Base-by-base conservation (phyloP, 2,329 filamentous ascomycete species). In the Fusarium torreyae region DNA sequence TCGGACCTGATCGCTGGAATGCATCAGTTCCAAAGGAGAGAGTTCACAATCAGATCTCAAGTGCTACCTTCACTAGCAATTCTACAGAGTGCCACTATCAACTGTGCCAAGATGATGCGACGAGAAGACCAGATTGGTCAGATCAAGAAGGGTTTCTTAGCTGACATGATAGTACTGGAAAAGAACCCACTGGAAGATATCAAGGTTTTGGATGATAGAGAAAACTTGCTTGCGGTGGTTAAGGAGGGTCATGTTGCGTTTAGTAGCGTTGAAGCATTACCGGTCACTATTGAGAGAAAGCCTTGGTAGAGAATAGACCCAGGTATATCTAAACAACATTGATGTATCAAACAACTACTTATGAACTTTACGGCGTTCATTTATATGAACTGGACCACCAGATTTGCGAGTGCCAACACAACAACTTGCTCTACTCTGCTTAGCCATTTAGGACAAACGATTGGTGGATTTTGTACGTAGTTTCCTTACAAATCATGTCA, bases 131-230 rank as follows among this genome's bases (percentile, higher is more conserved):
- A 76, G 20, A 72, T 88, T 17, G 87, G 86, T 0, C 81, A 86
- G 66, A 73, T 89, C 4, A 81, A 81, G 61, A 77, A 80, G 22
- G 85, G 85, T 0, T 87, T 83, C 60, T 73, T 77, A 1, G 86
- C 86, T 0, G 87, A 89, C 73, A 51, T 89, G 48, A 65, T 88
- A 24, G 76, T 88, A 3, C 69, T 88, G 45, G 82, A 82, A 42
- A 71, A 73, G 50, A 88, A 88, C 69, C 87, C 86, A 1, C 72
- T 89, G 57, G 81, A 87, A n/a, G 82, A 88, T 71, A 81, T 88
- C 20, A 79, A 78, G 1, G 76, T 88, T 4, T 73, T 89, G 24
- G 84, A 85, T 63, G 70, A 78, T 33, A 81, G 81, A 5, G 83
- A 86, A 28, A 78, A 81, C 68, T 77, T 83, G 60, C 61, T 87